Evolutionary conservation across 208 protist genomes (phyloP), one percentile per base, ranked within the genome.

Genomic region (Polymyxa betae): DNA sequence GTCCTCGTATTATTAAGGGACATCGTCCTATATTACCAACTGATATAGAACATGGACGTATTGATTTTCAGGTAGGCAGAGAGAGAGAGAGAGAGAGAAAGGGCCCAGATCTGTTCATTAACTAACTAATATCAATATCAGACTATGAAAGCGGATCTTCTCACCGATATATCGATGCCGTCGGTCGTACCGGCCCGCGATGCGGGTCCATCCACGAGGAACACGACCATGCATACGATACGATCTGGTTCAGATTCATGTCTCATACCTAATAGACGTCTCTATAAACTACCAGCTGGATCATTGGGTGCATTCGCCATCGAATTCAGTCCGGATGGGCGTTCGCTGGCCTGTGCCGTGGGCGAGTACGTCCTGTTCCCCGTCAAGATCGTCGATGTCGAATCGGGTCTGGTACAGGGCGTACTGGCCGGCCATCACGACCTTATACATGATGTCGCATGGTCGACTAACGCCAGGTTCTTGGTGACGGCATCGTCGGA

Each of bases 301-400:
- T 38, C n/a, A 43, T 43, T 82, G 35, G 72, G 72, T 5, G 72
- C 72, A 12, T 82, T 82, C 72, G n/a, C 40, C 16, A 43, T 82
- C n/a, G 72, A 82, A n/a, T 82, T 82, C 72, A 82, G 72, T n/a
- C 72, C 72, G 72, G 72, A 82, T 43, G 72, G 72, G 16, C 5
- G 72, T 5, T 82, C 5, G 5, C 35, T 82, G 35, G 72, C 72
- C 16, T 35, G 35, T 35, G 72, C 16, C 72, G n/a, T 12, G 16
- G 72, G 16, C 72, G 72, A 82, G n/a, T 82, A 82, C 72, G 16
- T 82, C 16, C 5, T 82, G 72, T 35, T 40, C 72, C 72, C 72
- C 16, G n/a, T 82, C 12, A 82, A 82, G 72, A 12, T 82, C 16
- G 5, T 40, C 72, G 72, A 82, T 5, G 40, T 35, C 16, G 72